Evolutionary conservation across 139 green algal species (phyloP).

Genomic region (Micromonas commoda): DNA sequence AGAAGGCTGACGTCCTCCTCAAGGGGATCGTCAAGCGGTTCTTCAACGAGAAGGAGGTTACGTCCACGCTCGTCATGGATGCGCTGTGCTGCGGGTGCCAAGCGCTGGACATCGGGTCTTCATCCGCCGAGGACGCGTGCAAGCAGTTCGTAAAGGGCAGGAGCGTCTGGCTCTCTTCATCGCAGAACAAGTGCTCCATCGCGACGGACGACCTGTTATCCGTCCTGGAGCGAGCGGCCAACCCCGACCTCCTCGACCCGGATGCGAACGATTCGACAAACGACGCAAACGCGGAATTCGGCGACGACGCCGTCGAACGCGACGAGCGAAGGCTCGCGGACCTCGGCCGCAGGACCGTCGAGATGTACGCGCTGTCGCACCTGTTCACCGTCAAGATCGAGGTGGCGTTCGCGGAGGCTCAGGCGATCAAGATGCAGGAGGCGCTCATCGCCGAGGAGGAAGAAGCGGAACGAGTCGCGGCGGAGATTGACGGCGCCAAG

Average conservation of each 20-base stretch:
- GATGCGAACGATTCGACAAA: slow-evolving; percentile 19
- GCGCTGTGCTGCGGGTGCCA: slow-evolving; percentile 80
- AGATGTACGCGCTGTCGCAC: slow-evolving; percentile 85
- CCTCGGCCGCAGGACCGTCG: slow-evolving; percentile 76
- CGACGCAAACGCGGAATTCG: background rate
- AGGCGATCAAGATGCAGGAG: slow-evolving; percentile 79
- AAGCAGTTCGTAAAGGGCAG: background rate
- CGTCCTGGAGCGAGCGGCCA: slow-evolving; percentile 47
- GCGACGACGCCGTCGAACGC: slow-evolving; percentile 56
- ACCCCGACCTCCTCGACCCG: slow-evolving; percentile 49
- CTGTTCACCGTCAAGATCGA: slow-evolving; percentile 59
- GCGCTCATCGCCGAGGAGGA: slow-evolving; percentile 87
- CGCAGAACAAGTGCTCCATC: slow-evolving; percentile 46
- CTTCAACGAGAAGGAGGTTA: slow-evolving; percentile 99
- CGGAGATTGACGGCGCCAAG: slow-evolving; percentile 27
- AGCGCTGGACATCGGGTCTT: slow-evolving; percentile 63
- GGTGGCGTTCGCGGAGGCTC: slow-evolving; percentile 69
- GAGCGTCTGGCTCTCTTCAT: slow-evolving; percentile 33
- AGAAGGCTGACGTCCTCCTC: slow-evolving; percentile 61
- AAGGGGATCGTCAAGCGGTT: slow-evolving; percentile 92
- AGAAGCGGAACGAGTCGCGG: slow-evolving; percentile 31
- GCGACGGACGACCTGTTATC: slow-evolving; percentile 52
- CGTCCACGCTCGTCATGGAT: slow-evolving; percentile 96
- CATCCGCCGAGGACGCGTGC: background rate
- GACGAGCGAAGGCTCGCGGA: slow-evolving; percentile 87